A percentile compares a stretch with the other conserved stretches of the same genome.
Conservation (phyloP, 441 rosid genomes). For the Pelargonium fulgidum region DNA sequence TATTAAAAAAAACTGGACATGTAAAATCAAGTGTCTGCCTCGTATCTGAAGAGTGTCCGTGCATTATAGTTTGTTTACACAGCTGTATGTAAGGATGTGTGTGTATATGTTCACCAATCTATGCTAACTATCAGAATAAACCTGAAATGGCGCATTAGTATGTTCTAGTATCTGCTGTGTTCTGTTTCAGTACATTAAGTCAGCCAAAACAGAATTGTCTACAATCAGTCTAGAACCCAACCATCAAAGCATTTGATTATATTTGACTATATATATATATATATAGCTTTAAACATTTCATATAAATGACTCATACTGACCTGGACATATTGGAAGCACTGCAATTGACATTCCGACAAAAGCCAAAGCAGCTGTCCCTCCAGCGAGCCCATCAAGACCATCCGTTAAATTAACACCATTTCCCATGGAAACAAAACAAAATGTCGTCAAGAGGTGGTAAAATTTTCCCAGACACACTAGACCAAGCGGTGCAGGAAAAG, state of each 20-base stretch:
- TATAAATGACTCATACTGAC: conserved; percentile 36
- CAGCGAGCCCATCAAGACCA: conserved; percentile 82
- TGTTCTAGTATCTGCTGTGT: not conserved
- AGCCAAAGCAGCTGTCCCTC: conserved; percentile 77
- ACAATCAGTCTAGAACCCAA: too few species aligned
- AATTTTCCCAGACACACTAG: conserved; percentile 64
- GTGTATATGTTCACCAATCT: too few species aligned
- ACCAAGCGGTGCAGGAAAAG: conserved; percentile 77
- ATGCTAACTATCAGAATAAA: too few species aligned
- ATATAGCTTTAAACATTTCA: not conserved
- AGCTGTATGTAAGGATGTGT: too few species aligned
- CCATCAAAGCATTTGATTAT: not conserved
- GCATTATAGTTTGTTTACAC: too few species aligned
- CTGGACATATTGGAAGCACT: conserved; percentile 84
- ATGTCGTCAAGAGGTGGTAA: conserved; percentile 57
- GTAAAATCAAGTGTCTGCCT: too few species aligned
- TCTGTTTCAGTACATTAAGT: not conserved
- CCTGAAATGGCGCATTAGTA: too few species aligned
- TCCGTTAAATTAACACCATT: conserved; percentile 64
- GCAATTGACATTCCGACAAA: conserved; percentile 80
- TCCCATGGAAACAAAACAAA: conserved; percentile 80
- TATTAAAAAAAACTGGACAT: too few species aligned
- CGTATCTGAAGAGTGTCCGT: too few species aligned
- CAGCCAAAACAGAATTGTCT: not conserved
- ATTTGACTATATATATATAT: not conserved